A percentile compares a stretch with the other conserved stretches of the same genome.
These are phyloP conservation scores for Chrysanthemum seticuspe DNA, from an alignment of 129 eudicot species.

Conservation along the genomic window DNA sequence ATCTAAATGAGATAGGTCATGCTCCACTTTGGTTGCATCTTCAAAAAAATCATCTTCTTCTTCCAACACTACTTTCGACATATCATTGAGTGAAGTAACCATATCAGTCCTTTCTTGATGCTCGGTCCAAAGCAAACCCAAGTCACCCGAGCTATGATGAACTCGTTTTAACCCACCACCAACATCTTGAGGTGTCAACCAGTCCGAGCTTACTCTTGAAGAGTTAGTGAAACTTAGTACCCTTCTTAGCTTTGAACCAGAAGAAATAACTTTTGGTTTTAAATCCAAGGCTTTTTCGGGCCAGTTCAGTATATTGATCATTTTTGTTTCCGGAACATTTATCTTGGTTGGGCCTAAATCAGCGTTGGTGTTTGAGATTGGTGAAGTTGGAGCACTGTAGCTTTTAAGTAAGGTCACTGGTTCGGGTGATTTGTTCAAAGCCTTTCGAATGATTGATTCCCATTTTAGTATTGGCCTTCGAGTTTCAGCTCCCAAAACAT, in stretches of 20 bases:
- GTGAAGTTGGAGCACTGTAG: slow-evolving; percentile 94
- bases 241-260: slow-evolving; percentile 59
- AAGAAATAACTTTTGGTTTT: slow-evolving; percentile 52
- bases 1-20: slow-evolving; percentile 21
- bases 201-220: slow-evolving; percentile 49
- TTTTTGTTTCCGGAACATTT: slow-evolving; percentile 25
- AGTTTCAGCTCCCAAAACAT: slow-evolving; percentile 92
- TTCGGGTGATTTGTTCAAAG: slow-evolving; percentile 65
- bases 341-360: slow-evolving; percentile 12
- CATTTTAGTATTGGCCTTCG: slow-evolving; percentile 80
- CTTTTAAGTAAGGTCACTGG: slow-evolving; percentile 59
- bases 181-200: slow-evolving; percentile 38
- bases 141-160: slow-evolving; percentile 71
- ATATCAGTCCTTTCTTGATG: slow-evolving; percentile 42
- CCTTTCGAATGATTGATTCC: slow-evolving; percentile 78
- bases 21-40: slow-evolving; percentile 33
- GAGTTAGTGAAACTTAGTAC: slow-evolving; percentile 62
- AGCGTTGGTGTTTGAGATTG: slow-evolving; percentile 46
- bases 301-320: slow-evolving; percentile 56
- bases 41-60: slow-evolving; percentile 64
- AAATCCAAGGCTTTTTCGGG: slow-evolving; percentile 69
- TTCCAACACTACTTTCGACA: slow-evolving; percentile 46
- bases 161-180: slow-evolving; percentile 54
- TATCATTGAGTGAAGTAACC: slow-evolving; percentile 50
- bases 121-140: slow-evolving; percentile 48